These are phyloP conservation scores for Coemansia sp. DNA, from an alignment of 192 early-diverging fungal species.

Conservation along the genomic window DNA sequence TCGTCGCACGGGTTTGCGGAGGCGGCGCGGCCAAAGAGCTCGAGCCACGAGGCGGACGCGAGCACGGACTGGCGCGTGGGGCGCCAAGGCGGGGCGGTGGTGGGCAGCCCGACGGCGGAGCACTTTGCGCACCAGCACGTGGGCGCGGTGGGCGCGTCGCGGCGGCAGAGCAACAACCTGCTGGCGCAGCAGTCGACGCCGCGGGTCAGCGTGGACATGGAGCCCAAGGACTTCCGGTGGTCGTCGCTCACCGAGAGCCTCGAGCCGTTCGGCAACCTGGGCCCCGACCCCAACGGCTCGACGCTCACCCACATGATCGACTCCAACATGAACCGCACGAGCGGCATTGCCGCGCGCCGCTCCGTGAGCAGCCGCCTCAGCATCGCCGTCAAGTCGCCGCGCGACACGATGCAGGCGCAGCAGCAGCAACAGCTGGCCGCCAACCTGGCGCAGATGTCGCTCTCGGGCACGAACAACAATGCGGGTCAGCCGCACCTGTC, in stretches of 20 bases:
- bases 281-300: conserved; percentile 25
- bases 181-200: conserved; percentile 44
- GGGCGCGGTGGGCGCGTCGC: conserved; percentile 27
- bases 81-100: conserved; percentile 17
- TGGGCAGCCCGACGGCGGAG: conserved; percentile 15
- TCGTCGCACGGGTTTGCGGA: conserved; percentile 5
- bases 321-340: conserved; percentile 38
- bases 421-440: conserved; percentile 46
- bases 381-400: conserved; percentile 48
- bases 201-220: conserved; percentile 47
- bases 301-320: conserved; percentile 37
- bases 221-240: conserved; percentile 52
- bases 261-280: conserved; percentile 42
- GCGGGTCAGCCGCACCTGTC: conserved; percentile 2
- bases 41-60: conserved; percentile 42
- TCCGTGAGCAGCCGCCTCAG: conserved; percentile 45
- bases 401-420: conserved; percentile 42
- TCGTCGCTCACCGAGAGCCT: conserved; percentile 46
- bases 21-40: conserved; percentile 31
- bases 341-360: conserved; percentile 44
- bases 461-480: neutral
- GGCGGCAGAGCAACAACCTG: conserved; percentile 32
- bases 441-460: conserved; percentile 32
- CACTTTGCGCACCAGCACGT: conserved; percentile 28
- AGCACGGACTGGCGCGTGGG: conserved; percentile 40